Evolutionary conservation across 2,329 filamentous ascomycete species (phyloP).

Genomic region (Phyllosticta capitalensis): DNA sequence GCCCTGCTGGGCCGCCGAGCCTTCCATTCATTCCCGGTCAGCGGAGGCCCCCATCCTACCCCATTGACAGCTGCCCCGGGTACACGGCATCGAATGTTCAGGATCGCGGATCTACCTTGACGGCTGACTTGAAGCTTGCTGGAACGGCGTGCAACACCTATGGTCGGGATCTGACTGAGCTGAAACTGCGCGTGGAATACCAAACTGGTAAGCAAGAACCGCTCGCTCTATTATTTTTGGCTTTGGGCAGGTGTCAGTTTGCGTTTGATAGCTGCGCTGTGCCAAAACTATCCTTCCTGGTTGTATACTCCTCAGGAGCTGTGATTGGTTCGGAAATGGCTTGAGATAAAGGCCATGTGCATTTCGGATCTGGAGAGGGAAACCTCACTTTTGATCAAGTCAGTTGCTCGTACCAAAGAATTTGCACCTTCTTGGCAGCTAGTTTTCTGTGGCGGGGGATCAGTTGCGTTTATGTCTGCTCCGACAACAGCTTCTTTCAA

Average conservation of each 20-base stretch:
- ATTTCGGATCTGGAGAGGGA: not conserved
- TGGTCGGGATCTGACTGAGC: conserved; percentile 46
- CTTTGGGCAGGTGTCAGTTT: not conserved
- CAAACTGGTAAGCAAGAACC: conserved; percentile 41
- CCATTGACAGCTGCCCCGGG: conserved; percentile 48
- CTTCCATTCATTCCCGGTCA: not conserved
- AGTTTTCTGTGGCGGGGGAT: not conserved
- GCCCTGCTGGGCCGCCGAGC: not conserved
- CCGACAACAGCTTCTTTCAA: too few relatives aligned
- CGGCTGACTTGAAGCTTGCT: conserved; percentile 60
- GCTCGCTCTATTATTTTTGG: not conserved
- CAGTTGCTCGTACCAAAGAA: not conserved
- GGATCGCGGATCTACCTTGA: conserved; percentile 46
- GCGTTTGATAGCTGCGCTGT: not conserved
- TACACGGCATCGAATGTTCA: conserved; percentile 56
- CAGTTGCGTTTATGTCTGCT: not conserved
- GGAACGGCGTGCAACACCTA: conserved; percentile 55
- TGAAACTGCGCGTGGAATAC: conserved; percentile 52
- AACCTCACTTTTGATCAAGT: not conserved
- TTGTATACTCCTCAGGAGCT: not conserved
- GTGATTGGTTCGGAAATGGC: not conserved
- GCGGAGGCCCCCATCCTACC: not conserved
- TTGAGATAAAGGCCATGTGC: not conserved
- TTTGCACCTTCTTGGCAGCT: not conserved
- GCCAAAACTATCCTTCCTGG: not conserved